Evolutionary conservation across 805 yeast species (phyloP).

Genomic region (Barnettozyma sp.): DNA sequence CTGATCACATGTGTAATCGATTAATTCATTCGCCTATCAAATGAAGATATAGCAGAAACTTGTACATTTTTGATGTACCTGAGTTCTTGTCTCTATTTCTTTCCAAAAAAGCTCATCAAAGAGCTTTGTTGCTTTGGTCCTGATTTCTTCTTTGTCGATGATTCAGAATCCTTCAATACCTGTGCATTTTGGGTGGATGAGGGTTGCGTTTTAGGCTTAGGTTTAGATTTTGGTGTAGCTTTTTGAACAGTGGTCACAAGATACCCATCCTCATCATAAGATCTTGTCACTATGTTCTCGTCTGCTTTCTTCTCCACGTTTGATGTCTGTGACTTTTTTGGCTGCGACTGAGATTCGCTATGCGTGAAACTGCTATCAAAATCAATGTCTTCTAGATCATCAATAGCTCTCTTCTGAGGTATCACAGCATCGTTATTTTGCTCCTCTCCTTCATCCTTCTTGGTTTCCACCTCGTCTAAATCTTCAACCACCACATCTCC

Average conservation of each 20-base stretch:
- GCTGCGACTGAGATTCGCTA: constrained; percentile 11
- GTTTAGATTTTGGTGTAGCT: constrained; percentile 14
- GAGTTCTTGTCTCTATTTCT: constrained; percentile 23
- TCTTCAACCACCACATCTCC: constrained; percentile 4
- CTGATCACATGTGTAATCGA: no score
- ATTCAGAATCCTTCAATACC: no score
- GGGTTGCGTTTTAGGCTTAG: constrained; percentile 20
- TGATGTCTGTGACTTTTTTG: constrained; percentile 2
- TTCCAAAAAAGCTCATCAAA: constrained; percentile 42
- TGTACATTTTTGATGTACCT: no score
- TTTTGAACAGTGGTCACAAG: constrained; percentile 31
- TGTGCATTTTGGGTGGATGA: no score
- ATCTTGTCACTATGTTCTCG: constrained; percentile 15
- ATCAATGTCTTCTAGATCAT: constrained; percentile 16
- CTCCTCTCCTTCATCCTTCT: constrained; percentile 2
- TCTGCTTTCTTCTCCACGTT: constrained; percentile 8
- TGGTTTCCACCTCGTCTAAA: constrained; percentile 2
- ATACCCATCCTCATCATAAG: constrained; percentile 47
- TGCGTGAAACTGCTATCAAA: constrained; percentile 19
- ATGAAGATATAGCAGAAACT: no score
- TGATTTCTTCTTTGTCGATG: constrained; percentile 19
- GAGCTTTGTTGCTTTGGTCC: constrained; percentile 36
- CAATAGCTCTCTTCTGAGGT: constrained; percentile 4
- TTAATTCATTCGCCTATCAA: no score
- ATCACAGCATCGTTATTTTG: constrained; percentile 1